Conservation (phyloP, 2,329 filamentous ascomycete species). For the Pseudogymnoascus sp. region DNA sequence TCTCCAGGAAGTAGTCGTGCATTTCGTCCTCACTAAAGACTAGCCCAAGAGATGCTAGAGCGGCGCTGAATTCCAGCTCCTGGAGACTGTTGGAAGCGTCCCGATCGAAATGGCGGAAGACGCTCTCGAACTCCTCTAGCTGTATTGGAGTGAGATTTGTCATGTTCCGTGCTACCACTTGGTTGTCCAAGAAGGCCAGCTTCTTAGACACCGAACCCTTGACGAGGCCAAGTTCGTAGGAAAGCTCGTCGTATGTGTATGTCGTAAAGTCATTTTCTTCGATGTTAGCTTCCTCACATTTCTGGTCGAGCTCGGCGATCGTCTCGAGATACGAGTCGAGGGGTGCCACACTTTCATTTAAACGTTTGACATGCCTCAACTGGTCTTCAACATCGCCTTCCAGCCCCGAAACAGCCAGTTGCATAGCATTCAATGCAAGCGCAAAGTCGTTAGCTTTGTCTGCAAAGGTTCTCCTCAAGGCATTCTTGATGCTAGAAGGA, state of each 20-base stretch:
- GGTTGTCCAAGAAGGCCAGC: conserved; percentile 91
- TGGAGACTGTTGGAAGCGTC: conserved; percentile 84
- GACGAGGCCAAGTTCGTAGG: conserved; percentile 87
- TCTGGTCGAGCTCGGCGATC: conserved; percentile 76
- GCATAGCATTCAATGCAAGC: conserved; percentile 87
- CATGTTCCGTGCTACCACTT: conserved; percentile 97
- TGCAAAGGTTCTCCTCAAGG: conserved; percentile 82
- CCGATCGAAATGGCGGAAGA: conserved; percentile 95
- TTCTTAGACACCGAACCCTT: conserved; percentile 93
- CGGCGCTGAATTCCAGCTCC: conserved; percentile 92
- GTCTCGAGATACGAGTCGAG: conserved; percentile 86
- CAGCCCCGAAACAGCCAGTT: conserved; percentile 88
- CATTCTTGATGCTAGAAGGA: conserved; percentile 74
- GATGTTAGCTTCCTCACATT: conserved; percentile 94
- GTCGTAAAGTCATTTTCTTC: conserved; percentile 99
- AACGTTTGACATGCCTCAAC: conserved; percentile 72
- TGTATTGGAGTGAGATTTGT: conserved; percentile 98
- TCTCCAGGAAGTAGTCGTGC: conserved; percentile 88
- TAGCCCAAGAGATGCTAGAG: conserved; percentile 85
- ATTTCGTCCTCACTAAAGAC: conserved; percentile 98
- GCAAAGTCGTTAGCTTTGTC: conserved; percentile 99
- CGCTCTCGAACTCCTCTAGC: conserved; percentile 95
- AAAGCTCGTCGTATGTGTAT: conserved; percentile 93
- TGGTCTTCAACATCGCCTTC: conserved; percentile 97
- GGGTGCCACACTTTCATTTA: conserved; percentile 78